Conservation (phyloP, 768 basidiomycete genomes). For the Naganishia randhawae region DNA sequence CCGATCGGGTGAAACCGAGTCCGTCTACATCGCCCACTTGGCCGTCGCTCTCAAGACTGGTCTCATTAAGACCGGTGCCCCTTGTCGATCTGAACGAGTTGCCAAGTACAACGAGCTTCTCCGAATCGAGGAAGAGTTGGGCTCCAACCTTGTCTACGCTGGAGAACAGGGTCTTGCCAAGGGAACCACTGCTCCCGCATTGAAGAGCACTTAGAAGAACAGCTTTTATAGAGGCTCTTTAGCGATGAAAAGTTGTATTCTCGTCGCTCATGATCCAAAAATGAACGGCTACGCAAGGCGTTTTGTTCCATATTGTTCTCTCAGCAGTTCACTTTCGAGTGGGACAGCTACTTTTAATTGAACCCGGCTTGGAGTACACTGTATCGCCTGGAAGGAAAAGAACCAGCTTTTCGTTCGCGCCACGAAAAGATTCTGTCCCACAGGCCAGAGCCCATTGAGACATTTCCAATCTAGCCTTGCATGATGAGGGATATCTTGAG, state of each 20-base stretch:
- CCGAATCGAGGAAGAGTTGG: constrained; percentile 74
- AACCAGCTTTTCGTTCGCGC: no score
- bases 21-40: constrained; percentile 92
- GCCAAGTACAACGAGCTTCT: constrained; percentile 66
- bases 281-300: background rate
- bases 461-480: no score
- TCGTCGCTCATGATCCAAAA: background rate
- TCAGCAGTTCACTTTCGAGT: background rate
- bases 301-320: no score
- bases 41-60: constrained; percentile 70
- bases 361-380: no score
- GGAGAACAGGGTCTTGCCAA: constrained; percentile 74
- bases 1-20: constrained; percentile 97
- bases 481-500: no score
- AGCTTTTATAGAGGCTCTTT: background rate
- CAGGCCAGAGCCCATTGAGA: no score
- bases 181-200: constrained; percentile 67
- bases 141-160: constrained; percentile 63
- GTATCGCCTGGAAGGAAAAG: no score
- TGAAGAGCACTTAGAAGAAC: constrained; percentile 44
- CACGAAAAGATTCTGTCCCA: no score
- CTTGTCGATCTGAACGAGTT: constrained; percentile 91
- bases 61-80: constrained; percentile 97
- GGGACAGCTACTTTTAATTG: no score
- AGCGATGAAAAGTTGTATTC: constrained; percentile 18